Conservation (phyloP, 1,139 yeast genomes). For the Meyerozyma smithsonii region DNA sequence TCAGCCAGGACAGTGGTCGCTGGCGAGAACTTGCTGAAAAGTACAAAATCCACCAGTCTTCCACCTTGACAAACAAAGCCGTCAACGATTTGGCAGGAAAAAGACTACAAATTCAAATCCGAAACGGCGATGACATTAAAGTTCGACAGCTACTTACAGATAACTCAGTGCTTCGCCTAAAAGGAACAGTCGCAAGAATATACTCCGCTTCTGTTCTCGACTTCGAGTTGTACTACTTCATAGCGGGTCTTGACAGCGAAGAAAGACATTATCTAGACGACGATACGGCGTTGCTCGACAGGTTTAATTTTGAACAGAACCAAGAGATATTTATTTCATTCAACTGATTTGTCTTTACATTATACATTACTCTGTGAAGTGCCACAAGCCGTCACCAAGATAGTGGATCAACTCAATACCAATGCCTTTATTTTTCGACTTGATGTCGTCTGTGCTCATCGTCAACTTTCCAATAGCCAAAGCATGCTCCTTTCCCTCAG, state of each 20-base stretch:
- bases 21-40: conserved; percentile 26
- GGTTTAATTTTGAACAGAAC: conserved; percentile 24
- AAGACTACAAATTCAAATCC: conserved; percentile 13
- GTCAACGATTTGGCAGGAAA: conserved; percentile 6
- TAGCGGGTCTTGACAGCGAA: conserved; percentile 12
- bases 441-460: conserved; percentile 90
- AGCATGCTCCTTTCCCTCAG: conserved; percentile 91
- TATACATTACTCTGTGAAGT: conserved; percentile 29
- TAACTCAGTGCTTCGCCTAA: conserved; percentile 25
- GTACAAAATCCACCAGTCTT: conserved; percentile 15
- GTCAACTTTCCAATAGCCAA: conserved; percentile 81
- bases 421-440: conserved; percentile 76
- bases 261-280: conserved; percentile 21
- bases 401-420: conserved; percentile 85
- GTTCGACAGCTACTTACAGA: conserved; percentile 19
- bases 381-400: conserved; percentile 90
- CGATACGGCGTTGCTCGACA: conserved; percentile 31
- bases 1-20: conserved; percentile 17
- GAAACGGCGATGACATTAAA: conserved; percentile 5
- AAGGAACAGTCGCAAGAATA: conserved; percentile 19
- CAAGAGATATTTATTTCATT: conserved; percentile 19
- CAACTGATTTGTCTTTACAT: background rate
- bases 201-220: conserved; percentile 13
- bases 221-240: conserved; percentile 17
- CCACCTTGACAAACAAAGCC: background rate